Base-by-base conservation (phyloP, 2,329 filamentous ascomycete genomes). In the Zymoseptoria tritici region DNA sequence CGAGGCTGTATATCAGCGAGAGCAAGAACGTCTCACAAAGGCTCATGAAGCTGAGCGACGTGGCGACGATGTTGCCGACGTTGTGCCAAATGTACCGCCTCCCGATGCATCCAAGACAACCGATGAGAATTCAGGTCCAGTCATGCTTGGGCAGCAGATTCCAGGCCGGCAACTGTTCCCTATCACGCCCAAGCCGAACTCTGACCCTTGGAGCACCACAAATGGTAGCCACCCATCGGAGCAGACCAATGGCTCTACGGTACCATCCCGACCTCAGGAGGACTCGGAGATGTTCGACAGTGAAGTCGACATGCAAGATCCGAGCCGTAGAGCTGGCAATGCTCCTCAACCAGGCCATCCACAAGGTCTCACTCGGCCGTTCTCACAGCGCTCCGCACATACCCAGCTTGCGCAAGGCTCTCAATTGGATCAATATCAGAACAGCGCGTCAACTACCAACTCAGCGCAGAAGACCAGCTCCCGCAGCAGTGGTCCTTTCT, bases 371-470 rank as follows among this genome's bases (percentile, higher is more conserved):
- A 54, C 54, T 20, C 68, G 66, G 56, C 83, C 85, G 61, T 78
- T 85, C 21, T 89, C 88, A 1, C 88, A 89, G 70, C 76, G 80
- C 52, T 88, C 86, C 24, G 80, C 78, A 6, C 80, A 83, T 66
- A 86, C 83, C 2, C 82, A 82, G 21, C 80, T 86, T 75, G 78
- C 79, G 8, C 79, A 79, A 11, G 81, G 82, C 60, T 83, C 83
- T 31, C 80, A 85, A 69, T 76, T 80, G 16, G 77, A 78, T 21
- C 82, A 86, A 82, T 86, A 85, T 60, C 77, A 86, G 57, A 97
- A 97, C 68, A 91, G 96, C 69, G 93, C 91, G 1, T 96, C 91
- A 2, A 95, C 92, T 1, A 96, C 92, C 1, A 86, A 85, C 21
- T 88, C 84, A 3, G 85, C 86, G n/a, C 94, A 96, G 75, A 86